Percentiles rank a stretch among this genome's conserved stretches.
phyloP scores from a whole-genome alignment of 768 basidiomycete genomes.

The Lactifluus subvellereus region DNA sequence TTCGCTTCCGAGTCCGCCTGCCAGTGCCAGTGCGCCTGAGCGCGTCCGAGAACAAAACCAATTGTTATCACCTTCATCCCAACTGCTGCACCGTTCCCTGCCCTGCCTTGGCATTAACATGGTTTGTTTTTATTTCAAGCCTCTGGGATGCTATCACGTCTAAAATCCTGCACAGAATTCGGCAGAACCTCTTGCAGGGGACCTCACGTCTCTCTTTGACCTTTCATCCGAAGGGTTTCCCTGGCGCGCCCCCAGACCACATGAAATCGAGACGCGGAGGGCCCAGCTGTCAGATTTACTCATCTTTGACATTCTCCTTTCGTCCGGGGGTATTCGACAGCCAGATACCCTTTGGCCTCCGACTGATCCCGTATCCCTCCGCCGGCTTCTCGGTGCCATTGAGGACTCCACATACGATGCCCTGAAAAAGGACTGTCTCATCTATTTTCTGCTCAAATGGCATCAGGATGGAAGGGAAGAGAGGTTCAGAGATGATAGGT shows the following conservation, averaged over 20 bases:
- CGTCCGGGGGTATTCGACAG: constrained; percentile 53
- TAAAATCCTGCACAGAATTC: constrained; percentile 12
- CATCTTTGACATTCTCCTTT: constrained; percentile 69
- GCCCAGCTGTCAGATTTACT: constrained; percentile 55
- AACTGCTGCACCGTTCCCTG: background rate
- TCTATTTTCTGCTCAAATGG: constrained; percentile 81
- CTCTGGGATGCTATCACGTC: background rate
- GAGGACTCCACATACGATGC: constrained; percentile 57
- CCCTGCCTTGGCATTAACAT: background rate
- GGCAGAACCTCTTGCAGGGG: background rate
- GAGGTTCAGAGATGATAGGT: constrained; percentile 45
- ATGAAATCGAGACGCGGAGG: constrained; percentile 59
- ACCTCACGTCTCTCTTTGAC: constrained; percentile 42
- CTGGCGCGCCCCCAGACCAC: constrained; percentile 48
- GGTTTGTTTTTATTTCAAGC: constrained; percentile 4
- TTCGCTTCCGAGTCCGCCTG: too few relatives aligned
- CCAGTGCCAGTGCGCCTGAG: too few relatives aligned
- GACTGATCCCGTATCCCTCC: constrained; percentile 45
- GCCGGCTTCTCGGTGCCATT: constrained; percentile 55
- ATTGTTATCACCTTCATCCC: background rate
- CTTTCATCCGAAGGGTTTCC: constrained; percentile 47
- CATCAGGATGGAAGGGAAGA: constrained; percentile 57
- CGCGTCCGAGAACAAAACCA: background rate
- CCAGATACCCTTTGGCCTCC: constrained; percentile 69
- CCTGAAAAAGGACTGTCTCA: constrained; percentile 73